Conservation (phyloP, 495 filamentous ascomycete species). For the Penicillium coffeae region DNA sequence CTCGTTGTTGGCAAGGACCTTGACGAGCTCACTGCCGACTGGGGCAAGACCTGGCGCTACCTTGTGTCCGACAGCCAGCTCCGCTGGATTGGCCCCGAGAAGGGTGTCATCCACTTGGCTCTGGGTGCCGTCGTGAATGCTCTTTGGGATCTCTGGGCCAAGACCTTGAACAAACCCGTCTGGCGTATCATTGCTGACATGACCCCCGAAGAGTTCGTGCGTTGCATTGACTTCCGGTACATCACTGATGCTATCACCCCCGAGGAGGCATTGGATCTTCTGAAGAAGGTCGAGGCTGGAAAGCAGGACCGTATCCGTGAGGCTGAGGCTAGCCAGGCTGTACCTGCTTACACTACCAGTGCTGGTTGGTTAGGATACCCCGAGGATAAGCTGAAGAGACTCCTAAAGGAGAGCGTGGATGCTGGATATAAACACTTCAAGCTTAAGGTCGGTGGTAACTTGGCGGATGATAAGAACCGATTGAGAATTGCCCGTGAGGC, state of each 20-base stretch:
- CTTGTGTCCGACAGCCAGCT: conserved; percentile 86
- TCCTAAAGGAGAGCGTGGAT: conserved; percentile 67
- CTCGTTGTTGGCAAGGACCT: conserved; percentile 71
- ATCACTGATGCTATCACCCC: conserved; percentile 91
- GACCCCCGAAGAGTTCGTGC: conserved; percentile 79
- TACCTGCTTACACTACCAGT: conserved; percentile 87
- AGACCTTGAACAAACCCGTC: conserved; percentile 77
- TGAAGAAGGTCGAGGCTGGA: conserved; percentile 56
- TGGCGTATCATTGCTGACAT: conserved; percentile 90
- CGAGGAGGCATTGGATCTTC: conserved; percentile 71
- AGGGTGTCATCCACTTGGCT: conserved; percentile 91
- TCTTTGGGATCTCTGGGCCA: conserved; percentile 94
- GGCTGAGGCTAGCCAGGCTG: conserved; percentile 65
- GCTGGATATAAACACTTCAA: conserved; percentile 88
- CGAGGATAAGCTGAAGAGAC: conserved; percentile 72
- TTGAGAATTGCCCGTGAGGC: conserved; percentile 73
- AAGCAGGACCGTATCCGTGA: conserved; percentile 67
- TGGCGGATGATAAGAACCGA: conserved; percentile 67
- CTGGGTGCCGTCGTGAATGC: conserved; percentile 89
- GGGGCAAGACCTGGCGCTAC: conserved; percentile 87
- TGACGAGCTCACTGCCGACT: conserved; percentile 70
- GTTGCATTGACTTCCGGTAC: conserved; percentile 89
- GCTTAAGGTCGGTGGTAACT: conserved; percentile 74
- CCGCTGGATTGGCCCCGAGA: conserved; percentile 94
- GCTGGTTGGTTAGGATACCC: conserved; percentile 95